A percentile compares a stretch with the other conserved stretches of the same genome.
Evolutionary conservation across 139 green algal species (phyloP).

Genomic region (Tetraselmis chui): DNA sequence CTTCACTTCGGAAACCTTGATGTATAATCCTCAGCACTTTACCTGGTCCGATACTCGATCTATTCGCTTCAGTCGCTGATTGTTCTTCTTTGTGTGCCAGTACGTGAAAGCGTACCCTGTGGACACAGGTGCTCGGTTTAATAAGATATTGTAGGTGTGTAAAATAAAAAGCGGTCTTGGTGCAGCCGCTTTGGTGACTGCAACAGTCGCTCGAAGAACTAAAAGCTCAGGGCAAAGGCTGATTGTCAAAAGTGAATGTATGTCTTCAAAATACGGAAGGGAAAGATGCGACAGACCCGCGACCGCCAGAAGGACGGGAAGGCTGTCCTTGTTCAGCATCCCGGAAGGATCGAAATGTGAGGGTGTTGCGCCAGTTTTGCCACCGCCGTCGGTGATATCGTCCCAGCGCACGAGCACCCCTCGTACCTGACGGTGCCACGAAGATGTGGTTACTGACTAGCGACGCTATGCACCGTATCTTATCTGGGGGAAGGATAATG

Average conservation of each 20-base stretch:
- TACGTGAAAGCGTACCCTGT: conserved; percentile 79
- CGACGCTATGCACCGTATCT: too few species aligned
- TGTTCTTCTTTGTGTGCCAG: conserved; percentile 63
- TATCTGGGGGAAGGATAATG: too few species aligned
- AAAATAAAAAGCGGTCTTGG: not conserved
- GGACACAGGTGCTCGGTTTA: too few species aligned
- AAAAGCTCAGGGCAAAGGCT: not conserved
- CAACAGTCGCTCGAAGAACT: not conserved
- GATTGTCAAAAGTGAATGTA: not conserved
- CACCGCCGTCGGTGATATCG: too few species aligned
- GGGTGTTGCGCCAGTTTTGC: too few species aligned
- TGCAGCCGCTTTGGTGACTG: not conserved
- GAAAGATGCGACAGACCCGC: not conserved
- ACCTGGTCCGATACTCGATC: conserved; percentile 81
- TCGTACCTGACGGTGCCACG: too few species aligned
- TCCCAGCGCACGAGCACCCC: too few species aligned
- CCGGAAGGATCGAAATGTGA: too few species aligned
- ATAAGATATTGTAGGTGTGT: too few species aligned
- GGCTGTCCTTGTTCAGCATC: not conserved
- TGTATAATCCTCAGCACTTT: too few species aligned
- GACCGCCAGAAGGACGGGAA: not conserved
- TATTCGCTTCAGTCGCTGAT: conserved; percentile 78
- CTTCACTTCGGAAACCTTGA: too few species aligned
- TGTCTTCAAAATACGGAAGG: not conserved
- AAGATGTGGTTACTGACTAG: too few species aligned